phyloP scores from a whole-genome alignment of 306 rosid genomes.

The Ceratonia siliqua region DNA sequence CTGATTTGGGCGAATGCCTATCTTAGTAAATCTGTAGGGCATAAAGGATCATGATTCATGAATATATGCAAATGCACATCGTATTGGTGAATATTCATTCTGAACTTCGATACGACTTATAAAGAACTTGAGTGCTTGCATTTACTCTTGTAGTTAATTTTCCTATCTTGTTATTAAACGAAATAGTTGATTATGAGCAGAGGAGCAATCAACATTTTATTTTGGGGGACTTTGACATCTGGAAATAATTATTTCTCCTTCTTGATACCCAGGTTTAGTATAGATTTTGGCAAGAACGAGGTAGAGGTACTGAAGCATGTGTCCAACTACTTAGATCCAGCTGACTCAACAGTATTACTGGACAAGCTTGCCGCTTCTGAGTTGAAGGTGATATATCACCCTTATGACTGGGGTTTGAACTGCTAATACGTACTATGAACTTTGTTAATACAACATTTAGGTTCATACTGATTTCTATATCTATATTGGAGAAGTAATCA shows the following conservation, averaged over 20 bases:
- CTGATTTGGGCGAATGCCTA: not conserved
- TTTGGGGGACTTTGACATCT: conserved; percentile 7
- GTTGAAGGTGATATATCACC: conserved; percentile 78
- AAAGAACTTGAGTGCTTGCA: not conserved
- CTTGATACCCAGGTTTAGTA: conserved; percentile 65
- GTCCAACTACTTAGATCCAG: conserved; percentile 76
- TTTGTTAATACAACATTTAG: conserved; percentile 27
- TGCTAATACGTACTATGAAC: conserved; percentile 35
- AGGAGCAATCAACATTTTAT: not conserved
- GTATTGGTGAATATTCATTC: not conserved
- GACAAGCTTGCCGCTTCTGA: conserved; percentile 73
- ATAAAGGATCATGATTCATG: not conserved
- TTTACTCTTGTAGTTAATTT: not conserved
- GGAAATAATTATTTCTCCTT: conserved; percentile 8
- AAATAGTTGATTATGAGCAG: not conserved
- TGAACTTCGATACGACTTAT: not conserved
- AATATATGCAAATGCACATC: not conserved
- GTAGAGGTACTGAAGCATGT: conserved; percentile 77
- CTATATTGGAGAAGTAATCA: conserved; percentile 12
- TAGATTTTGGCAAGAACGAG: conserved; percentile 87
- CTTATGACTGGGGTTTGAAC: conserved; percentile 88
- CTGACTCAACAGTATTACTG: conserved; percentile 63
- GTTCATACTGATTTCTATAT: conserved; percentile 11
- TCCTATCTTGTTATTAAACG: not conserved
- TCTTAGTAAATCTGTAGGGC: not conserved